Percentiles rank a stretch among this genome's conserved stretches.
These are phyloP conservation scores for Phytophthora cajani DNA, from an alignment of 352 stramenopile genomes.

Conservation along the genomic window DNA sequence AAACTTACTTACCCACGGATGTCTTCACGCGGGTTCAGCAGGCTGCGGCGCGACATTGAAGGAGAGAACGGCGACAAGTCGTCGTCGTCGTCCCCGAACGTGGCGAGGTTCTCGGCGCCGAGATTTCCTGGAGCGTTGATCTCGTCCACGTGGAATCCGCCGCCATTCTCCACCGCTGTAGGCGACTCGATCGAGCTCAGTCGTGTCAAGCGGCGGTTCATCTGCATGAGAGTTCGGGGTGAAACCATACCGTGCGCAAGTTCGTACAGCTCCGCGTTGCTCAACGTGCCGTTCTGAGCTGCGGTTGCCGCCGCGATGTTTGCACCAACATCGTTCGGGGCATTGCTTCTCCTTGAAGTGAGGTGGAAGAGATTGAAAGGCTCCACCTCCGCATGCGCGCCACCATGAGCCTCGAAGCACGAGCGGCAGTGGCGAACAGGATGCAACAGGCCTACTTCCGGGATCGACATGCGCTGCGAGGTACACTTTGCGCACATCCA, in stretches of 20 bases:
- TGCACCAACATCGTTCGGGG: conserved; percentile 14
- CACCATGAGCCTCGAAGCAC: conserved; percentile 80
- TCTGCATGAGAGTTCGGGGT: conserved; percentile 66
- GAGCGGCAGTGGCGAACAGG: conserved; percentile 80
- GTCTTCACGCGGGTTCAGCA: conserved; percentile 52
- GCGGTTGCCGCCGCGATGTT: conserved; percentile 21
- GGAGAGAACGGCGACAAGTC: conserved; percentile 42
- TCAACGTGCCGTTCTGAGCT: conserved; percentile 41
- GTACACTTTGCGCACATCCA: conserved; percentile 89
- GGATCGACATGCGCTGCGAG: conserved; percentile 80
- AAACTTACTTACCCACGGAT: conserved; percentile 43
- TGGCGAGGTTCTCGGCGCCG: conserved; percentile 34
- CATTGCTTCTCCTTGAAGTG: conserved; percentile 9
- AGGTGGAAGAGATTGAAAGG: conserved; percentile 73
- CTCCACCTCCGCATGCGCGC: conserved; percentile 66
- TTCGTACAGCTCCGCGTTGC: conserved; percentile 84
- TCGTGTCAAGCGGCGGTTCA: conserved; percentile 69
- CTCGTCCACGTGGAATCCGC: conserved; percentile 53
- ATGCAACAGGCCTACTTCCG: conserved; percentile 77
- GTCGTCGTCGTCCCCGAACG: conserved; percentile 43
- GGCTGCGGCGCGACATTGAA: conserved; percentile 39
- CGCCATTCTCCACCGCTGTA: conserved; percentile 39
- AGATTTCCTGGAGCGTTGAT: conserved; percentile 46
- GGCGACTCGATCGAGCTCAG: conserved; percentile 83
- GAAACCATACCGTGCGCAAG: conserved; percentile 82